A percentile compares a stretch with the other conserved stretches of the same genome.
Evolutionary conservation across 305 asterid genomes (phyloP).

Genomic region (Fraxinus angustifolia): DNA sequence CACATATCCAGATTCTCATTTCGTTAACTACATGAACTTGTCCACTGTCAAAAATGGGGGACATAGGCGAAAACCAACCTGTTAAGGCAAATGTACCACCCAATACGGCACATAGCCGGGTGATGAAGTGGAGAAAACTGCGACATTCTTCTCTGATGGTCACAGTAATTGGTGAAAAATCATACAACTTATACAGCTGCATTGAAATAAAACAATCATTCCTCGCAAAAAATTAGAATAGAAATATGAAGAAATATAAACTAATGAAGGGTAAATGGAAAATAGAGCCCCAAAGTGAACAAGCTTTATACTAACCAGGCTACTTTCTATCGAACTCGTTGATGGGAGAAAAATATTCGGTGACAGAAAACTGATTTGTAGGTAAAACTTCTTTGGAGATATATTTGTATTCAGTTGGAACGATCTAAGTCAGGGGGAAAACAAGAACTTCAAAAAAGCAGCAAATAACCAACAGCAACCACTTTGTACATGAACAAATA

Average conservation of each 20-base stretch:
- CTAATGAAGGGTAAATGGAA: not conserved
- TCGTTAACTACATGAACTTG: conserved; percentile 6
- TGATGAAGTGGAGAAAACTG: conserved; percentile 92
- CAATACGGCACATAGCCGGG: conserved; percentile 93
- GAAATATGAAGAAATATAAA: not conserved
- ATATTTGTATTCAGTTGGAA: conserved; percentile 89
- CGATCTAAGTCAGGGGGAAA: conserved; percentile 51
- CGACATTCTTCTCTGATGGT: conserved; percentile 96
- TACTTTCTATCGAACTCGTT: conserved; percentile 64
- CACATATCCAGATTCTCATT: not conserved
- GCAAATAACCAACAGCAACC: conserved; percentile 4
- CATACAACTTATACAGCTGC: conserved; percentile 94
- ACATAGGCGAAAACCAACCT: conserved; percentile 45
- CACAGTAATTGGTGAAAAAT: conserved; percentile 93
- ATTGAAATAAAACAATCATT: conserved; percentile 18
- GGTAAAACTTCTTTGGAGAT: conserved; percentile 78
- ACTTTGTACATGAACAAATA: conserved; percentile 10
- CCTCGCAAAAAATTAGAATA: conserved; percentile 1
- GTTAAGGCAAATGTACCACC: conserved; percentile 98
- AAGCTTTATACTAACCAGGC: conserved; percentile 66
- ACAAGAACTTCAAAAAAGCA: conserved; percentile 22
- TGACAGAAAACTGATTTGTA: conserved; percentile 92
- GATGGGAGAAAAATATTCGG: conserved; percentile 88
- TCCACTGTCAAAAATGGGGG: conserved; percentile 7
- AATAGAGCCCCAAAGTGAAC: conserved; percentile 7